phyloP scores from a whole-genome alignment of 148 eudicot species.

The Mesembryanthemum crystallinum region DNA sequence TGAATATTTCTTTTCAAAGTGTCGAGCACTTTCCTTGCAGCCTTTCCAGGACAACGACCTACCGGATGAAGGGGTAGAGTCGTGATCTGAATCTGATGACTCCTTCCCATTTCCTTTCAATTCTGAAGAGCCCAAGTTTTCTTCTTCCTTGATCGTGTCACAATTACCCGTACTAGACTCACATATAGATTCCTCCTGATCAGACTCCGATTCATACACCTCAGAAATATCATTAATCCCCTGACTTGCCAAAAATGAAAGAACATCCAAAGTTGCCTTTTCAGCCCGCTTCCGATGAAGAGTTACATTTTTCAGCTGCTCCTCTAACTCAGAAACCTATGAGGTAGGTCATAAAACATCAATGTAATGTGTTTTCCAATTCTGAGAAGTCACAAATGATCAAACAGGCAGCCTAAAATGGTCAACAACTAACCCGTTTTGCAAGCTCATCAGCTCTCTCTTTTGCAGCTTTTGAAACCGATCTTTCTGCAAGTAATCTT shows the following conservation, averaged over 20 bases:
- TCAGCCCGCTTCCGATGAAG: slow-evolving; percentile 85
- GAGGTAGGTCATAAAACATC: slow-evolving; percentile 5
- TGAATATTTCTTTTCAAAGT: slow-evolving; percentile 41
- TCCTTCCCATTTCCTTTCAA: slow-evolving; percentile 34
- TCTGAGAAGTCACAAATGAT: not conserved
- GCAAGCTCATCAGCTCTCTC: slow-evolving; percentile 87
- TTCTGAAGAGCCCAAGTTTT: slow-evolving; percentile 26
- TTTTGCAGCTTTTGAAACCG: slow-evolving; percentile 71
- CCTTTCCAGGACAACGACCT: slow-evolving; percentile 87
- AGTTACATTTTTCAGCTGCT: slow-evolving; percentile 62
- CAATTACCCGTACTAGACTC: slow-evolving; percentile 38
- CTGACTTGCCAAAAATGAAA: slow-evolving; percentile 58
- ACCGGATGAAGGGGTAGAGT: slow-evolving; percentile 54
- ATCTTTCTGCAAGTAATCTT: slow-evolving; percentile 72
- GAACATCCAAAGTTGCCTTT: slow-evolving; percentile 71
- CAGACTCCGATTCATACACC: slow-evolving; percentile 55
- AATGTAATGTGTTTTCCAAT: not conserved
- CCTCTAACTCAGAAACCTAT: slow-evolving; percentile 78
- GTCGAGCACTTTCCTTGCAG: slow-evolving; percentile 39
- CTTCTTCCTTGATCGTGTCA: slow-evolving; percentile 32
- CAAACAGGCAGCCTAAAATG: not conserved
- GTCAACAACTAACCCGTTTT: slow-evolving; percentile 54
- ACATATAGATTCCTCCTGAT: slow-evolving; percentile 44
- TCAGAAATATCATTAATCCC: slow-evolving; percentile 66
- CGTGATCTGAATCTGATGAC: slow-evolving; percentile 60